These are phyloP conservation scores for Spizellomyces punctatus DNA, from an alignment of 192 early-diverging fungal genomes.

Conservation along the genomic window DNA sequence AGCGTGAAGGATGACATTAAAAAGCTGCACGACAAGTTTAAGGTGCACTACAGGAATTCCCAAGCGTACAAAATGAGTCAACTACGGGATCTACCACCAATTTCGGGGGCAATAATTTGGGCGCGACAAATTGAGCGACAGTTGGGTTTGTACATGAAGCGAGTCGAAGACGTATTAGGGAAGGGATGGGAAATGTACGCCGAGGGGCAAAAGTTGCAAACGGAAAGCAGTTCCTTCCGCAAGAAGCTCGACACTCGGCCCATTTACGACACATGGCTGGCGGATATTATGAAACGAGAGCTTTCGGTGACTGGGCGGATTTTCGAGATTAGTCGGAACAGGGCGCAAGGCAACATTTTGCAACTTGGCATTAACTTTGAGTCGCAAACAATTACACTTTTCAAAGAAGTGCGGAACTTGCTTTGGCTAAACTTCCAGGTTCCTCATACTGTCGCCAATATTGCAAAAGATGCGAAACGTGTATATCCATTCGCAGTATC, in stretches of 20 bases:
- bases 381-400: constrained; percentile 89
- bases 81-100: constrained; percentile 89
- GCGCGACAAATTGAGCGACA: constrained; percentile 97
- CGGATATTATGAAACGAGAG: constrained; percentile 79
- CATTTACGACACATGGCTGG: constrained; percentile 90
- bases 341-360: constrained; percentile 55
- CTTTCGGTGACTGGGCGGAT: constrained; percentile 84
- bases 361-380: constrained; percentile 95
- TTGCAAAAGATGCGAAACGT: constrained; percentile 93
- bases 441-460: constrained; percentile 84
- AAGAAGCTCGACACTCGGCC: constrained; percentile 92
- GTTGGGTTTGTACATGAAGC: constrained; percentile 91
- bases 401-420: constrained; percentile 98
- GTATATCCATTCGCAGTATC: constrained; percentile 99
- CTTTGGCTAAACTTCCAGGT: constrained; percentile 95
- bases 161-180: constrained; percentile 97
- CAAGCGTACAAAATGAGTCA: constrained; percentile 88
- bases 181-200: constrained; percentile 96
- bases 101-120: constrained; percentile 96
- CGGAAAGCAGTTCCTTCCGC: constrained; percentile 85
- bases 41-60: constrained; percentile 84
- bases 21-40: constrained; percentile 95
- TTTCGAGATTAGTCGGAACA: constrained; percentile 83
- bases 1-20: constrained; percentile 98
- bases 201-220: constrained; percentile 92